phyloP scores from a whole-genome alignment of 139 green algal genomes.

The Limnomonas spitsbergensis region DNA sequence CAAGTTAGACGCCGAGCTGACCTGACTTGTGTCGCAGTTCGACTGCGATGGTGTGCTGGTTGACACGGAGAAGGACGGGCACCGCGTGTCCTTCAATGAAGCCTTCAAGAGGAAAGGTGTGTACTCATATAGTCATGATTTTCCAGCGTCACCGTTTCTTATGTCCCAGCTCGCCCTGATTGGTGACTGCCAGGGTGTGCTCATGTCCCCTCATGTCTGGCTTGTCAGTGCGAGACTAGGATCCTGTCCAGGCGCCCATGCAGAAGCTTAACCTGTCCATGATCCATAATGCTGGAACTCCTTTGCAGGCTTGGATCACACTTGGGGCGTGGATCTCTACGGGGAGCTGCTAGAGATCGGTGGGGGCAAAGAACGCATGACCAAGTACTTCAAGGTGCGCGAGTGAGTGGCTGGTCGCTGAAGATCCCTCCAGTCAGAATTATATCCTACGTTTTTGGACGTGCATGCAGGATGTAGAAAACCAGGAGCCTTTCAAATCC shows the following conservation, averaged over 20 bases:
- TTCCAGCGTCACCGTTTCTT: too few relatives aligned
- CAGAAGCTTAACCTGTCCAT: too few relatives aligned
- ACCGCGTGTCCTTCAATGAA: conserved; percentile 91
- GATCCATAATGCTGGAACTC: background rate
- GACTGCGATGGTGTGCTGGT: conserved; percentile 68
- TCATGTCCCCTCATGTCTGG: background rate
- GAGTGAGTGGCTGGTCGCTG: background rate
- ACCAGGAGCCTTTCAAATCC: conserved; percentile 69
- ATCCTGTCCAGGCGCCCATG: too few relatives aligned
- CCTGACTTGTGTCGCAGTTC: background rate
- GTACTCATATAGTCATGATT: background rate
- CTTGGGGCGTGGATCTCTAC: conserved; percentile 91
- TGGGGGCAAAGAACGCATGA: conserved; percentile 98
- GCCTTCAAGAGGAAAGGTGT: conserved; percentile 86
- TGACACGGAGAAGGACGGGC: conserved; percentile 90
- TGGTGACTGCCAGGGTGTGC: background rate
- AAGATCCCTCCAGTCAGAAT: background rate
- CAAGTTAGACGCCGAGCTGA: too few relatives aligned
- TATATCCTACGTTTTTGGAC: background rate
- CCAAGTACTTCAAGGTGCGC: conserved; percentile 79
- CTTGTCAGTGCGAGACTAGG: background rate
- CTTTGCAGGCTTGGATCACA: conserved; percentile 63
- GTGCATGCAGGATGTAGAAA: conserved; percentile 46
- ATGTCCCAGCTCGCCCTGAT: too few relatives aligned
- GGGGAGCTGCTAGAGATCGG: conserved; percentile 92